Percentiles rank a stretch among this genome's conserved stretches.
Conservation (phyloP, 2,329 filamentous ascomycete genomes). For the Calonectria hongkongensis region DNA sequence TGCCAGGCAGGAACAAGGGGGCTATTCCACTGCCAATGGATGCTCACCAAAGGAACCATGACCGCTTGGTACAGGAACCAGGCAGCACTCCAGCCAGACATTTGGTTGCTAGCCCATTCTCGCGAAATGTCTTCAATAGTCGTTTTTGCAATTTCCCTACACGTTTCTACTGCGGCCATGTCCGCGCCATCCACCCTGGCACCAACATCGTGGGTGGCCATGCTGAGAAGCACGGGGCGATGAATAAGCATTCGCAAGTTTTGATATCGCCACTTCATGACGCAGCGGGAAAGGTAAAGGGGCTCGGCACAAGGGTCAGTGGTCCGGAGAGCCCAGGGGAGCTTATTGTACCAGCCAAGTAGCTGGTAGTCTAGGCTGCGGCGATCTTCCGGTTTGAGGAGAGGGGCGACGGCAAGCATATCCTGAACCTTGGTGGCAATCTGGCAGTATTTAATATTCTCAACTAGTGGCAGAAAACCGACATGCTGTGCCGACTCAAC, state of each 20-base stretch:
- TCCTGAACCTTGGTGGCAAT: constrained; percentile 88
- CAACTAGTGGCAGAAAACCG: constrained; percentile 81
- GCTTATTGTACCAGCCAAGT: constrained; percentile 81
- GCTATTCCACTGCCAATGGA: constrained; percentile 80
- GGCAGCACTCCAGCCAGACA: constrained; percentile 87
- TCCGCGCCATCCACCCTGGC: constrained; percentile 76
- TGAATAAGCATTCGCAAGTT: constrained; percentile 86
- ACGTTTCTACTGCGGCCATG: constrained; percentile 79
- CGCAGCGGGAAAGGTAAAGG: constrained; percentile 80
- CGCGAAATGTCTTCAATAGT: constrained; percentile 83
- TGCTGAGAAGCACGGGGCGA: constrained; percentile 81
- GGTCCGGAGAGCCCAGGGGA: constrained; percentile 79
- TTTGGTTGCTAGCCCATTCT: constrained; percentile 83
- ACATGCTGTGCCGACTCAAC: constrained; percentile 75
- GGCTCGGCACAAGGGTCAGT: constrained; percentile 82
- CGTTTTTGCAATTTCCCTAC: constrained; percentile 80
- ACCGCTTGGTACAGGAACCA: constrained; percentile 89
- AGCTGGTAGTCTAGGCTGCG: constrained; percentile 80
- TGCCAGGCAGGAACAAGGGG: constrained; percentile 71
- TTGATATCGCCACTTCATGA: constrained; percentile 90
- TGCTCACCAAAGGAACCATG: constrained; percentile 85
- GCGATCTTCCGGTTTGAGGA: constrained; percentile 80
- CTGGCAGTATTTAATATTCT: constrained; percentile 87
- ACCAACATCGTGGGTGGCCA: constrained; percentile 69
- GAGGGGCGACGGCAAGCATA: constrained; percentile 81